Percentiles rank a stretch among this genome's conserved stretches.
Evolutionary conservation across 352 stramenopile species (phyloP).

Genomic region (Phytophthora tubulina): DNA sequence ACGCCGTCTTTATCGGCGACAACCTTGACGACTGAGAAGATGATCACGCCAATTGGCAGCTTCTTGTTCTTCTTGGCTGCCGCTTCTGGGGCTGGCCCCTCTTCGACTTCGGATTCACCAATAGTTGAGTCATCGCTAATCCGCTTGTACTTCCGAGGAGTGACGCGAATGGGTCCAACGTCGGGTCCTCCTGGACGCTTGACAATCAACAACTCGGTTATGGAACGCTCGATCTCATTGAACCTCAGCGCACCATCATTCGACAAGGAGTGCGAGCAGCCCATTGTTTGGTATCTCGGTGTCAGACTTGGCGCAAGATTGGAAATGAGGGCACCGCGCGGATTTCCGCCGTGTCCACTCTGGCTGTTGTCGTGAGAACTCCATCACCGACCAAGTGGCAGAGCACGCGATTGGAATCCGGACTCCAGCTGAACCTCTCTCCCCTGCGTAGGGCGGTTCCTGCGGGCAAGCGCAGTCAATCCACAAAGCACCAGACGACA

Average conservation of each 20-base stretch:
- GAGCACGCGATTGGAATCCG: slow-evolving; percentile 19
- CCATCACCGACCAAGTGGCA: slow-evolving; percentile 12
- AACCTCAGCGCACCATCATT: slow-evolving; percentile 41
- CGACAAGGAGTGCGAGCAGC: slow-evolving; percentile 49
- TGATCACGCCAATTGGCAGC: slow-evolving; percentile 19
- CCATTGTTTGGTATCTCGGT: slow-evolving; percentile 23
- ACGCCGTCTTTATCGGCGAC: slow-evolving; percentile 41
- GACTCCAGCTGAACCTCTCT: slow-evolving; percentile 33
- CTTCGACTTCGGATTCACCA: slow-evolving; percentile 3
- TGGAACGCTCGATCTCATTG: slow-evolving; percentile 20
- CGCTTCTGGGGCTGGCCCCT: not conserved
- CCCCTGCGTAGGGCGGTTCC: slow-evolving; percentile 9
- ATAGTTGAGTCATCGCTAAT: not conserved
- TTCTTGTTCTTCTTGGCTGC: slow-evolving; percentile 14
- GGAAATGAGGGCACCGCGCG: slow-evolving; percentile 13
- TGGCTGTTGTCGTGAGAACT: not conserved
- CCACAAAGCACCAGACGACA: slow-evolving; percentile 26
- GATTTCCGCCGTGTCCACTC: not conserved
- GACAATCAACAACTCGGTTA: slow-evolving; percentile 37
- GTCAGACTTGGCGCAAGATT: slow-evolving; percentile 19
- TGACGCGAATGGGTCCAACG: slow-evolving; percentile 22
- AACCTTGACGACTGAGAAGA: slow-evolving; percentile 47
- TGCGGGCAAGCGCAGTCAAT: slow-evolving; percentile 14
- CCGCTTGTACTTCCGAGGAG: not conserved
- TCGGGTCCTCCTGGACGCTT: slow-evolving; percentile 41